These are phyloP conservation scores for Papilionanthe hybrid DNA, from an alignment of 116 monocot genomes.

Conservation along the genomic window DNA sequence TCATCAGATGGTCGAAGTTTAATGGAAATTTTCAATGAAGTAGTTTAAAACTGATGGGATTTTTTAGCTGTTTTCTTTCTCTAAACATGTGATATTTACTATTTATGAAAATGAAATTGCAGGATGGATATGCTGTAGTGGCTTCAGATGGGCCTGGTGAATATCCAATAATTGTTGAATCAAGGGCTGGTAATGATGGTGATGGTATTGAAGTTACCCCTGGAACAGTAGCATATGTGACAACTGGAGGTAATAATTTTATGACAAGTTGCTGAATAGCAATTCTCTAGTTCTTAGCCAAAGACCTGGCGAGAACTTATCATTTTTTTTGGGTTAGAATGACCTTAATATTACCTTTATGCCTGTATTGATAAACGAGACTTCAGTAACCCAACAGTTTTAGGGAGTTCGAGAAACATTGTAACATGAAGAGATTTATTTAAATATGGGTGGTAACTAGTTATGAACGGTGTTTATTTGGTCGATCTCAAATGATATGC, in stretches of 20 bases:
- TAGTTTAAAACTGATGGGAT: not conserved
- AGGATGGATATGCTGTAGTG: constrained; percentile 98
- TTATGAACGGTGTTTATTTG: not conserved
- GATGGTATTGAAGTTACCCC: constrained; percentile 45
- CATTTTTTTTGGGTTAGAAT: not conserved
- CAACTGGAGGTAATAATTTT: constrained; percentile 79
- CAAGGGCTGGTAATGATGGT: constrained; percentile 88
- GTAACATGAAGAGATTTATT: not conserved
- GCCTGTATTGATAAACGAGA: not conserved
- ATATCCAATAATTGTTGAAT: constrained; percentile 78
- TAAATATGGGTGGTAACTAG: not conserved
- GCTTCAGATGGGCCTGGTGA: constrained; percentile 91
- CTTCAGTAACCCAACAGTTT: not conserved
- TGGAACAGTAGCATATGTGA: constrained; percentile 91
- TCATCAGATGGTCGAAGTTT: no score
- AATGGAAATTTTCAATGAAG: no score
- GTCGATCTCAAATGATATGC: not conserved
- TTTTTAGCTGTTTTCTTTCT: not conserved
- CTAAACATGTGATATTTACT: not conserved
- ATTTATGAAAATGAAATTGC: constrained; percentile 6
- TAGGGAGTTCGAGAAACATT: not conserved
- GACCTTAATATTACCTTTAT: not conserved
- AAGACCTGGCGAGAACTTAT: not conserved
- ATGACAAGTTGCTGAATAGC: not conserved
- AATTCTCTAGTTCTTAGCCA: not conserved